These are phyloP conservation scores for Aegilops tauschii DNA, from an alignment of 176 grass and related monocot species.

Conservation along the genomic window DNA sequence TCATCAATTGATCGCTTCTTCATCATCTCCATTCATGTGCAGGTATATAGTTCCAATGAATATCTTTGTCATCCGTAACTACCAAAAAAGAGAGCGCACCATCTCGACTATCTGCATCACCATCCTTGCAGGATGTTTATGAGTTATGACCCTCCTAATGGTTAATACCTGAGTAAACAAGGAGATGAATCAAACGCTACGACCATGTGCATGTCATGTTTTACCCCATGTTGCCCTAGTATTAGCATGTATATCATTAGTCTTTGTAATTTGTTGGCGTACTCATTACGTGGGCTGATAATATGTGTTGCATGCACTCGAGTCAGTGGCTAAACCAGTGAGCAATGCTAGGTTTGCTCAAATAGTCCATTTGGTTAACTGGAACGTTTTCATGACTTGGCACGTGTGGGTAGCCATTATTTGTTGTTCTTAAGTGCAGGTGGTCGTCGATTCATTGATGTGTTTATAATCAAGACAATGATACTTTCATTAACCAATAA, in stretches of 20 bases:
- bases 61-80: not conserved
- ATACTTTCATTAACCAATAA: not conserved
- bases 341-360: not conserved
- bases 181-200: no score
- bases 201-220: not conserved
- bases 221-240: no score
- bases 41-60: not conserved
- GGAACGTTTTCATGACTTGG: not conserved
- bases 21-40: not conserved
- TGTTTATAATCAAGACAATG: not conserved
- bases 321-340: no score
- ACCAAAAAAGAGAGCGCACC: no score
- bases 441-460: not conserved
- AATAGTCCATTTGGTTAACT: not conserved
- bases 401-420: not conserved
- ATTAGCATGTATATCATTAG: not conserved
- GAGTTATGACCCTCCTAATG: not conserved
- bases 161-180: not conserved
- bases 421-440: not conserved
- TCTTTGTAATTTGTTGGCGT: accelerated
- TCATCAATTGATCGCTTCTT: not conserved
- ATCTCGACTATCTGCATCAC: not conserved
- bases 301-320: not conserved
- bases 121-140: not conserved
- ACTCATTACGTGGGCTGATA: not conserved